Conservation (phyloP, 352 stramenopile genomes). For the Globisporangium nodosum region DNA sequence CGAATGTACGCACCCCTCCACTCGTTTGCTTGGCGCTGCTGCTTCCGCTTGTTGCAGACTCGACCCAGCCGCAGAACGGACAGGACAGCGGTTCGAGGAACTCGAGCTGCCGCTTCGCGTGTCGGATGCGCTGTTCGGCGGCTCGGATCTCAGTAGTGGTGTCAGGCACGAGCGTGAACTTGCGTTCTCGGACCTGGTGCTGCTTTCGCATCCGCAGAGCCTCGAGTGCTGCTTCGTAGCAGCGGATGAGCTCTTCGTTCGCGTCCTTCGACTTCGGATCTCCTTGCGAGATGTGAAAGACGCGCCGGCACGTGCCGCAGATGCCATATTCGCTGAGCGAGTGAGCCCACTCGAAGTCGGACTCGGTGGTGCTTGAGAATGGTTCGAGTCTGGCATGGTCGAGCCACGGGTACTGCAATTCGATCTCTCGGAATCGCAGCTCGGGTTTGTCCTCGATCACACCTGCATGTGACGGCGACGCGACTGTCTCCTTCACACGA, state of each 20-base stretch:
- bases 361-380: slow-evolving; percentile 11
- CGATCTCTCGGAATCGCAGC: slow-evolving; percentile 22
- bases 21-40: no score
- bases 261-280: slow-evolving; percentile 18
- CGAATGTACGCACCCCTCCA: no score
- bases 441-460: background rate
- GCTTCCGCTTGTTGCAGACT: background rate
- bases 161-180: slow-evolving; percentile 24
- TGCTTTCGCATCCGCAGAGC: slow-evolving; percentile 23
- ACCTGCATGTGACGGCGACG: background rate
- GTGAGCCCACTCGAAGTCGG: slow-evolving; percentile 10
- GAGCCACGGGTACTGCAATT: slow-evolving; percentile 9
- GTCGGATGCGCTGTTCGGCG: slow-evolving; percentile 17
- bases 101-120: slow-evolving; percentile 29
- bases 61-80: slow-evolving; percentile 35
- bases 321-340: slow-evolving; percentile 31
- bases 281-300: slow-evolving; percentile 38
- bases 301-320: slow-evolving; percentile 36
- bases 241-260: slow-evolving; percentile 21
- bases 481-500: background rate
- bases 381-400: slow-evolving; percentile 28
- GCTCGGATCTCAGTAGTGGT: slow-evolving; percentile 23
- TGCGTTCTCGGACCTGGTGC: slow-evolving; percentile 23
- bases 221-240: slow-evolving; percentile 14
- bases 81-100: slow-evolving; percentile 32